A percentile compares a stretch with the other conserved stretches of the same genome.
phyloP scores from a whole-genome alignment of 345 rosid species.

The Euphorbia peplus region DNA sequence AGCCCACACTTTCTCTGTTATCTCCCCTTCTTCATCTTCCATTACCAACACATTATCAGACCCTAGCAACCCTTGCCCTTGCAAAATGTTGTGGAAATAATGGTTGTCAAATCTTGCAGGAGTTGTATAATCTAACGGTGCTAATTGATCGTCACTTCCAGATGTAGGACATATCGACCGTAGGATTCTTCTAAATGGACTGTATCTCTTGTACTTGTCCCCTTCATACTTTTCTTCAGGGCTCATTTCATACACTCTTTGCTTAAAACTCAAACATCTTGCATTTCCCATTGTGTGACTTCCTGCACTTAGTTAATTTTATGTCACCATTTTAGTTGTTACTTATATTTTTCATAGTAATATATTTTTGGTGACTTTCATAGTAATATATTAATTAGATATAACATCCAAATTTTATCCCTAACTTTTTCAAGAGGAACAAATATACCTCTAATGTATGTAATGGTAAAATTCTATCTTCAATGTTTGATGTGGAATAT shows the following conservation, averaged over 20 bases:
- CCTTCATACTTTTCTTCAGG: conserved; percentile 37
- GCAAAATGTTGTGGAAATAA: conserved; percentile 54
- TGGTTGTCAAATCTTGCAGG: conserved; percentile 66
- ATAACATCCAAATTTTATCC: too few species aligned
- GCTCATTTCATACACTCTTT: conserved; percentile 41
- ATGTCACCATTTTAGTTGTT: background rate
- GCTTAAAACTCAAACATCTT: conserved; percentile 68
- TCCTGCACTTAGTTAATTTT: too few species aligned
- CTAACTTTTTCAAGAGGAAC: too few species aligned
- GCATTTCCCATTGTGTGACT: conserved; percentile 79
- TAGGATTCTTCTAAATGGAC: conserved; percentile 43
- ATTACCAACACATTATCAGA: conserved; percentile 55
- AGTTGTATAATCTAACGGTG: conserved; percentile 56
- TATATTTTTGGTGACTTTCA: too few species aligned
- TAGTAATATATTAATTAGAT: too few species aligned
- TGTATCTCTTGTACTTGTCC: conserved; percentile 41
- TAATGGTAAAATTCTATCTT: too few species aligned
- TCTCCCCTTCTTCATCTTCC: conserved; percentile 48
- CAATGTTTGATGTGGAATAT: too few species aligned
- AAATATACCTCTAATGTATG: too few species aligned
- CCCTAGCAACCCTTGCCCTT: conserved; percentile 57
- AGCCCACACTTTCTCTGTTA: conserved; percentile 42
- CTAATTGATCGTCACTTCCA: conserved; percentile 40
- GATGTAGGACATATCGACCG: conserved; percentile 56
- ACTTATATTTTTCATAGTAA: too few species aligned